phyloP scores from a whole-genome alignment of 2,329 filamentous ascomycete species.

The Xylaria sp. region DNA sequence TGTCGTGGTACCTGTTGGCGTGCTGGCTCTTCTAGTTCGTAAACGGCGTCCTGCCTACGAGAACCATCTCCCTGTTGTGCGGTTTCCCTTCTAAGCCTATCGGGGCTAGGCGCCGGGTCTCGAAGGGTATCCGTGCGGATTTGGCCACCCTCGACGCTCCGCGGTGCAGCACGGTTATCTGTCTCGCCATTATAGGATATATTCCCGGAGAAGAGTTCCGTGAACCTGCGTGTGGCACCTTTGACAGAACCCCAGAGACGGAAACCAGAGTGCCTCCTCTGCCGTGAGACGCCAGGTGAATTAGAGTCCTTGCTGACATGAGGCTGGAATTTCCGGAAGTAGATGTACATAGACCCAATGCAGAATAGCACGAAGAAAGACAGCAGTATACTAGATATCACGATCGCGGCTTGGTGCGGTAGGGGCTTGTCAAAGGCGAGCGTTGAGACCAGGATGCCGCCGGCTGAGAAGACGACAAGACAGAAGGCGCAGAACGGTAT shows the following conservation, averaged over 20 bases:
- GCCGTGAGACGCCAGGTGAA: not conserved
- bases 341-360: conserved; percentile 39
- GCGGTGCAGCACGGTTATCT: not conserved
- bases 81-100: conserved; percentile 2
- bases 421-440: conserved; percentile 39
- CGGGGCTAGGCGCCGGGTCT: conserved; percentile 22
- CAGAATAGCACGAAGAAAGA: conserved; percentile 41
- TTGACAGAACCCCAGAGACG: not conserved
- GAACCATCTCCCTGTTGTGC: not conserved
- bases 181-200: not conserved
- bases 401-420: conserved; percentile 39
- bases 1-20: not conserved
- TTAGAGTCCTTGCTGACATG: not conserved
- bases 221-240: not conserved
- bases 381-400: conserved; percentile 40
- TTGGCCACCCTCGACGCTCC: not conserved
- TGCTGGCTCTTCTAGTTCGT: not conserved
- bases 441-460: conserved; percentile 42
- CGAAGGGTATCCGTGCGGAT: conserved; percentile 16
- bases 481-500: conserved; percentile 42
- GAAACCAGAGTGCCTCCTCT: not conserved
- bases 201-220: not conserved
- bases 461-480: conserved; percentile 44
- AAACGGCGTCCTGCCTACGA: not conserved
- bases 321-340: conserved; percentile 34